Conservation (phyloP, 2,329 filamentous ascomycete genomes). For the Amphichorda felina region DNA sequence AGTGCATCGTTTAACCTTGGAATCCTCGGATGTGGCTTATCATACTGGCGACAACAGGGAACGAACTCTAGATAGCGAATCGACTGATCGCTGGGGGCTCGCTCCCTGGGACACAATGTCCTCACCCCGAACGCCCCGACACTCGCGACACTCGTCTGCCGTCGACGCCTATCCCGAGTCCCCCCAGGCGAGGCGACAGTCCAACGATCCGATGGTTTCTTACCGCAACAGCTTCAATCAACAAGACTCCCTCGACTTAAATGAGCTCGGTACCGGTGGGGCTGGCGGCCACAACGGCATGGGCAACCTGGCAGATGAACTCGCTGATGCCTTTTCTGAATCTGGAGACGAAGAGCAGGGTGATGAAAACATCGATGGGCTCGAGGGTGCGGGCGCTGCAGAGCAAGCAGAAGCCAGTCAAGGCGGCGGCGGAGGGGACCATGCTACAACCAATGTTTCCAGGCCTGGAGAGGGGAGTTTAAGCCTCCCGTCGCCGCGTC, state of each 20-base stretch:
- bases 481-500: slow-evolving; percentile 28
- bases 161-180: slow-evolving; percentile 36
- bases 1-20: too few species aligned
- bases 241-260: slow-evolving; percentile 33
- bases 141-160: slow-evolving; percentile 46
- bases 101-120: slow-evolving; percentile 14
- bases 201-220: slow-evolving; percentile 37
- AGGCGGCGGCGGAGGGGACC: neutral
- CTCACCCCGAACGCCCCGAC: slow-evolving; percentile 43
- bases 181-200: slow-evolving; percentile 33
- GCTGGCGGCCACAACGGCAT: slow-evolving; percentile 41
- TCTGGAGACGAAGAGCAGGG: slow-evolving; percentile 42
- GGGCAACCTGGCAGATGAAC: slow-evolving; percentile 70
- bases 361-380: neutral
- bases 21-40: too few species aligned
- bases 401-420: neutral
- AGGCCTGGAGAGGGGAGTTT: slow-evolving; percentile 22
- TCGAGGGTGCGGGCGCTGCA: neutral
- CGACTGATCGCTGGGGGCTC: neutral
- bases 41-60: too few species aligned
- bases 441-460: too few species aligned
- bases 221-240: slow-evolving; percentile 36
- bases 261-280: slow-evolving; percentile 28
- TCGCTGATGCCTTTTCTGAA: slow-evolving; percentile 61
- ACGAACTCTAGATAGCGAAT: too few species aligned